Evolutionary conservation across 2,329 filamentous ascomycete species (phyloP), one percentile per base, ranked within the genome.

Genomic region (Fusarium tricinctum): DNA sequence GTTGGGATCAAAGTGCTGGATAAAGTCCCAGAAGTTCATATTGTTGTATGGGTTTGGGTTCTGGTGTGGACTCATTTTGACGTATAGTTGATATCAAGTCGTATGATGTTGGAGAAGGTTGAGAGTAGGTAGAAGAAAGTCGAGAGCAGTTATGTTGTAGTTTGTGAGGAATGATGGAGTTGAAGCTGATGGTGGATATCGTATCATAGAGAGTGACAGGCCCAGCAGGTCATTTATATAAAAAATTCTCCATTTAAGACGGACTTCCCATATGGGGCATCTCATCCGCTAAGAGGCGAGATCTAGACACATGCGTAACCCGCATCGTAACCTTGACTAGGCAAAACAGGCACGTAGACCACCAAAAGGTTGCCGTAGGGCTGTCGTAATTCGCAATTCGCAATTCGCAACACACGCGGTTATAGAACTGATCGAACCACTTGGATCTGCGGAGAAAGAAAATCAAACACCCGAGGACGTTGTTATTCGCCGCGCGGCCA

Each of bases 1-100:
- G 42, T 70, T 73, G 22, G 77, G 75, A 60, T 78, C 75, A 32
- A 79, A 65, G 22, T 75, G 73, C 61, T 77, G 76, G 66, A 81
- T 47, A 56, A 80, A 81, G 55, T 81, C 75, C 76, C 75, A 77
- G 45, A 76, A 74, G 61, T 70, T 67, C 56, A 67, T 65, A 8
- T 72, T 67, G 14, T 72, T 65, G 39, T 68, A 69, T 14, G 65
- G 62, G 45, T 74, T 64, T 17, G 65, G 62, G 45, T 74, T 64
- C 23, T 75, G 68, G 22, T 62, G 54, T 35, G 71, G 54, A 58
- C 63, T 67, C 75, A 77, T 76, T 60, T 52, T 48, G 35, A 23
- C n/a, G 23, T 28, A 15, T 28, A 14, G 30, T 46, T 35, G 19
- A 43, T 63, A 13, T 32, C 33, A 40, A 28, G 44, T 44, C 28